Conservation (phyloP, 2,329 filamentous ascomycete species). For the Cordyceps fumosorosea region DNA sequence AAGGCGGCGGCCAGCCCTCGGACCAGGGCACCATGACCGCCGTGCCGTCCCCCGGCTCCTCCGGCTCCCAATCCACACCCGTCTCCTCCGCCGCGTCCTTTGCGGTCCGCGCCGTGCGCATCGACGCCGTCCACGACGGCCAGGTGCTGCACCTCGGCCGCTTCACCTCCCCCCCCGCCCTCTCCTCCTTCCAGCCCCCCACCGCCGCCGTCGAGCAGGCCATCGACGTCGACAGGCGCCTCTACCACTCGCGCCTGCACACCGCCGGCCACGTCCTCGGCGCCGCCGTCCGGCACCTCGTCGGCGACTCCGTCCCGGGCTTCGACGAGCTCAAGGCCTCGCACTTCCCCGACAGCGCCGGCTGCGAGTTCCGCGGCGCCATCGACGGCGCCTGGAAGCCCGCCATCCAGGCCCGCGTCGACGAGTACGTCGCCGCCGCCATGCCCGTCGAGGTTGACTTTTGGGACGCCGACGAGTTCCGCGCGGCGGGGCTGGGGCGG, state of each 20-base stretch:
- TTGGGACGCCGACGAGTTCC: conserved; percentile 60
- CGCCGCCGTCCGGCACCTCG: conserved; percentile 54
- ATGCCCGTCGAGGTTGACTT: conserved; percentile 59
- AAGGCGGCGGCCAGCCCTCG: conserved; percentile 68
- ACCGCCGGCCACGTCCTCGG: conserved; percentile 70
- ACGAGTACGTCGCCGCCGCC: conserved; percentile 49
- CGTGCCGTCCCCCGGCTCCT: conserved; percentile 12
- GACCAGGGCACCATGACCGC: conserved; percentile 54
- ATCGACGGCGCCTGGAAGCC: conserved; percentile 60
- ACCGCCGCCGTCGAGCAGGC: conserved; percentile 45
- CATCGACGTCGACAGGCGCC: conserved; percentile 54
- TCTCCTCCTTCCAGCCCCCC: conserved; percentile 27
- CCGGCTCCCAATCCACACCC: conserved; percentile 13
- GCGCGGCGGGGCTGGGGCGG: conserved; percentile 44
- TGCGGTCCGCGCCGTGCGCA: conserved; percentile 50
- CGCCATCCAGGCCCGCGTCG: conserved; percentile 53
- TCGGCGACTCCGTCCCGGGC: conserved; percentile 42
- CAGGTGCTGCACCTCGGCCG: conserved; percentile 61
- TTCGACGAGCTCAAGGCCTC: conserved; percentile 65
- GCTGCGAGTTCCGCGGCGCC: conserved; percentile 60
- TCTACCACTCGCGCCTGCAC: conserved; percentile 61
- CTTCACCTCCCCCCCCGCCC: conserved; percentile 32
- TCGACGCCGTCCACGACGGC: conserved; percentile 40
- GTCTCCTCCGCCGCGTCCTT: conserved; percentile 29
- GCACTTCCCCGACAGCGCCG: conserved; percentile 62